A percentile compares a stretch with the other conserved stretches of the same genome.
Conservation (phyloP, 2,329 filamentous ascomycete species). For the Curvularia spicifera region DNA sequence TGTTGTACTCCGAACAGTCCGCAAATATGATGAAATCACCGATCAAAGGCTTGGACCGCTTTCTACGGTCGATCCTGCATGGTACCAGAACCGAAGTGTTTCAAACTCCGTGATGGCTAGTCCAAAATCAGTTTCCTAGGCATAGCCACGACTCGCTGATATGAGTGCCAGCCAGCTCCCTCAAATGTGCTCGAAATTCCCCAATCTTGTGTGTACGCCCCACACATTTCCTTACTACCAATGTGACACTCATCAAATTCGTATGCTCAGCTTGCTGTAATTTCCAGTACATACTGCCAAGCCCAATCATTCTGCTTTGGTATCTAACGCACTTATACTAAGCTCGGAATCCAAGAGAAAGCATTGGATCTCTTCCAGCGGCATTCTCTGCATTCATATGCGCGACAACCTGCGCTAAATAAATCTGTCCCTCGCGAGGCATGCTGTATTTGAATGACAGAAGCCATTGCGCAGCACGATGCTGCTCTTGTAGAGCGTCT, state of each 20-base stretch:
- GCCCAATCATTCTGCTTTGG: no score
- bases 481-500: not conserved
- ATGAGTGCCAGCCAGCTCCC: not conserved
- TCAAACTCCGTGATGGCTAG: no score
- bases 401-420: conserved; percentile 4
- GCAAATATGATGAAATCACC: not conserved
- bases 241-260: not conserved
- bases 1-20: not conserved
- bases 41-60: not conserved
- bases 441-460: conserved; percentile 3
- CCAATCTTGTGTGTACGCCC: not conserved
- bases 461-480: conserved; percentile 5
- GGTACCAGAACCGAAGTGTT: not conserved
- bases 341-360: not conserved
- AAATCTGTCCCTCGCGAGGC: conserved; percentile 1
- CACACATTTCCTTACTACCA: not conserved
- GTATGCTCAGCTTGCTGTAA: not conserved
- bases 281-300: not conserved
- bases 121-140: no score
- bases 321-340: no score
- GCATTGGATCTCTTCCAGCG: conserved; percentile 6
- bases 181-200: not conserved
- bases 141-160: not conserved
- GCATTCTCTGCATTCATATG: not conserved
- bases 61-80: not conserved